Percentiles rank a stretch among this genome's conserved stretches.
phyloP scores from a whole-genome alignment of 192 early-diverging fungal genomes.

The Linnemannia schmuckeri region DNA sequence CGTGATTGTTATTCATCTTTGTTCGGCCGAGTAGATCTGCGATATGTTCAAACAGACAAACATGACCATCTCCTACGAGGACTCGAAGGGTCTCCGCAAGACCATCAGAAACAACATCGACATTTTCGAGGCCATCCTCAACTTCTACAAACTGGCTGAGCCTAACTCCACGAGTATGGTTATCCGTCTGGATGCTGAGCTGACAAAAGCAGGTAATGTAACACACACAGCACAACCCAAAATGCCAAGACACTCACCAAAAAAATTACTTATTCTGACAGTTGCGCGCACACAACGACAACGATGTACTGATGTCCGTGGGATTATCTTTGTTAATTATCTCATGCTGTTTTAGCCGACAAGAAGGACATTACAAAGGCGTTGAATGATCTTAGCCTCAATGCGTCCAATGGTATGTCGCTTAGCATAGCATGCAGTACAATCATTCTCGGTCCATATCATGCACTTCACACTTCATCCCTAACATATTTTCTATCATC shows the following conservation, averaged over 20 bases:
- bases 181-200: constrained; percentile 42
- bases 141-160: constrained; percentile 16
- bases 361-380: constrained; percentile 1
- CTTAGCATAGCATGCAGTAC: background rate
- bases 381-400: background rate
- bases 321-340: background rate
- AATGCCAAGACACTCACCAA: background rate
- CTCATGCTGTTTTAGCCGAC: background rate
- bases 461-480: no score
- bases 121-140: constrained; percentile 36
- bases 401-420: background rate
- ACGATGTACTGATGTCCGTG: background rate
- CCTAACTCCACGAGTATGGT: constrained; percentile 30
- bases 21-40: constrained; percentile 22
- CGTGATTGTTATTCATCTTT: background rate
- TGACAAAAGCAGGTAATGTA: background rate
- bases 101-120: constrained; percentile 25
- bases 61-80: constrained; percentile 35
- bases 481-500: background rate
- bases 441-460: background rate
- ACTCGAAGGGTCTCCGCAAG: constrained; percentile 21
- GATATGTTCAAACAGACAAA: constrained; percentile 29
- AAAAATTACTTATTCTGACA: background rate
- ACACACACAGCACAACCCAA: background rate
- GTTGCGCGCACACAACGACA: background rate